A percentile compares a stretch with the other conserved stretches of the same genome.
Conservation (phyloP, 176 grass and related monocot species). For the Zea luxurians region DNA sequence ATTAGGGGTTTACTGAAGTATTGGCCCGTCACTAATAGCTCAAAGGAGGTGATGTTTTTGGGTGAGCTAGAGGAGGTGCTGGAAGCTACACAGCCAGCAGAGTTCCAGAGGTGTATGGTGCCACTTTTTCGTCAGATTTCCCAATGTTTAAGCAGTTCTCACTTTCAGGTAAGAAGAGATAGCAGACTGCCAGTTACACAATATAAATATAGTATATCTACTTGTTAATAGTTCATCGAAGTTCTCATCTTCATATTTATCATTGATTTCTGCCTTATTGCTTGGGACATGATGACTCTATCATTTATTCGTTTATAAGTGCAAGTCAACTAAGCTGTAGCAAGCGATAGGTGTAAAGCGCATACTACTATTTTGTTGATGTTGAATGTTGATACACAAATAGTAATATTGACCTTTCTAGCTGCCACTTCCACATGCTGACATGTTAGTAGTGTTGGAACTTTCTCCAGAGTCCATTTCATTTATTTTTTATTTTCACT, state of each 20-base stretch:
- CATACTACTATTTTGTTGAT: slow-evolving; percentile 13
- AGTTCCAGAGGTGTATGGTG: slow-evolving; percentile 77
- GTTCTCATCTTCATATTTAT: slow-evolving; percentile 1
- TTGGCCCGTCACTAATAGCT: slow-evolving; percentile 79
- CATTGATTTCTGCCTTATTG: slow-evolving; percentile 16
- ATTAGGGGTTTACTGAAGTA: slow-evolving; percentile 75
- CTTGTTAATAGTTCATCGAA: slow-evolving; percentile 22
- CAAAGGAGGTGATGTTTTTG: slow-evolving; percentile 84
- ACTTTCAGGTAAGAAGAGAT: slow-evolving; percentile 69
- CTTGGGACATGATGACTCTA: slow-evolving; percentile 7
- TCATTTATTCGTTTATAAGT: background rate
- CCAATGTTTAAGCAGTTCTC: slow-evolving; percentile 63
- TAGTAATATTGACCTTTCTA: slow-evolving; percentile 27
- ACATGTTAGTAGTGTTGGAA: background rate
- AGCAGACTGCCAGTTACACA: too few species aligned
- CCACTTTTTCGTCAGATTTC: slow-evolving; percentile 63
- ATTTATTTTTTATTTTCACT: slow-evolving; percentile 21
- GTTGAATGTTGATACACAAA: slow-evolving; percentile 39
- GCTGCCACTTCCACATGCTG: slow-evolving; percentile 9
- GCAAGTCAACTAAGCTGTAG: slow-evolving; percentile 36
- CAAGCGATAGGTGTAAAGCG: slow-evolving; percentile 21
- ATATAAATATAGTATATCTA: background rate
- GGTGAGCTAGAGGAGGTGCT: slow-evolving; percentile 71
- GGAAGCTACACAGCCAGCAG: slow-evolving; percentile 65
- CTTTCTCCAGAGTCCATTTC: background rate